Conservation (phyloP, 495 filamentous ascomycete species). For the Aspergillus saccharolyticus region DNA sequence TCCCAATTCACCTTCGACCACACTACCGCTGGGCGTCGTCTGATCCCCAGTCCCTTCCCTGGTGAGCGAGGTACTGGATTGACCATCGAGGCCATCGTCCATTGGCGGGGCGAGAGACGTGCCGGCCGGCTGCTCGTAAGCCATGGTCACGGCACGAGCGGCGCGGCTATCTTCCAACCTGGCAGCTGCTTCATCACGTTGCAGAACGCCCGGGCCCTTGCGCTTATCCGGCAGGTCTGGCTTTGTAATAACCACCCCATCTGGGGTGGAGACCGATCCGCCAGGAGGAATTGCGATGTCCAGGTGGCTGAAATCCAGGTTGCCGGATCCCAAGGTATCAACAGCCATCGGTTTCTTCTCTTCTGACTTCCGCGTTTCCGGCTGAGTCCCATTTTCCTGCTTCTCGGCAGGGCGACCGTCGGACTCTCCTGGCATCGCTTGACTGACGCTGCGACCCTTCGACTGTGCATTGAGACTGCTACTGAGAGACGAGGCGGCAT, state of each 20-base stretch:
- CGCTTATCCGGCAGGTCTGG: constrained; percentile 34
- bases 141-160: constrained; percentile 55
- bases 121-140: constrained; percentile 50
- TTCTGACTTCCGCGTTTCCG: constrained; percentile 26
- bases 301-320: constrained; percentile 80
- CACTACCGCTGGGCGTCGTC: constrained; percentile 59
- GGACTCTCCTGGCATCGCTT: constrained; percentile 21
- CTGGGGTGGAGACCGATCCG: constrained; percentile 34
- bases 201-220: constrained; percentile 33
- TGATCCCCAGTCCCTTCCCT: constrained; percentile 48
- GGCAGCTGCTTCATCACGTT: constrained; percentile 50
- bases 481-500: constrained; percentile 79
- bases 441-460: constrained; percentile 32
- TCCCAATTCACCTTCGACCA: constrained; percentile 61
- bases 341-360: constrained; percentile 69
- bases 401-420: constrained; percentile 21
- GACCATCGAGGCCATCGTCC: constrained; percentile 30
- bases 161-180: constrained; percentile 54
- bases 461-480: constrained; percentile 67
- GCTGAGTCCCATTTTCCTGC: constrained; percentile 22
- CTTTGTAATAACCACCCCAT: constrained; percentile 39
- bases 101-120: constrained; percentile 22
- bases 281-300: constrained; percentile 41
- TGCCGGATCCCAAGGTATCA: constrained; percentile 83
- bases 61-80: constrained; percentile 27